Base-by-base conservation (phyloP, 2,329 filamentous ascomycete species). In the Colletotrichum sp. region DNA sequence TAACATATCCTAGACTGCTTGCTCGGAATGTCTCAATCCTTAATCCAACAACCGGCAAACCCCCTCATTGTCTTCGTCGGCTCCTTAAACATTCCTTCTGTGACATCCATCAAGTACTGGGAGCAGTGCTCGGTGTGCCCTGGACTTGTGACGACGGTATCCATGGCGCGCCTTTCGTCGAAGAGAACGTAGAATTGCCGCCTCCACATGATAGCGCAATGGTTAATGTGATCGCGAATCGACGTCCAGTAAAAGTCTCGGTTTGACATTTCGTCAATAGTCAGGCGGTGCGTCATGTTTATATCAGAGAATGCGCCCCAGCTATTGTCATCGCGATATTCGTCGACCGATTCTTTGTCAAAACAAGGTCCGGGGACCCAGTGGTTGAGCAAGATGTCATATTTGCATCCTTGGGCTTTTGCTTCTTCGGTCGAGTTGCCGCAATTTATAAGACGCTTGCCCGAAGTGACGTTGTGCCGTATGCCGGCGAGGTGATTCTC, bases 41-140 rank as follows among this genome's bases (percentile, higher is more conserved):
- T 62, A 9, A 78, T 30, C 76, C 76, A 77, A 13, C 77, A 78
- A 7, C 69, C 69, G 8, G 75, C 72, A 49, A 76, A 78, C 3
- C 76, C 76, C 13, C 72, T 59, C 64, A 72, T 69, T 8, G 68
- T 79, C 65, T 73, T 80, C 0, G 76, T 80, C 44, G 76, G 75
- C 30, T 75, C 76, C 7, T 49, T 79, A 36, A 67, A 76, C 32
- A 76, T 77, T 15, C 44, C 62, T 3, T 81, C 79, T n/a, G 70
- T 39, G 16, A 70, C 78, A 55, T 81, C 80, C 52, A 81, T 76
- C 10, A 82, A 76, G 64, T 79, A 81, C 72, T 80, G 78, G 3
- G 81, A 79, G 69, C 81, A 81, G 71, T 82, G 80, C 44, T 81
- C 79, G 2, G 80, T 81, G 52, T 82, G 81, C 6, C 77, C 79